These are phyloP conservation scores for Pilasporangium apinafurcum DNA, from an alignment of 352 stramenopile species.

Conservation along the genomic window DNA sequence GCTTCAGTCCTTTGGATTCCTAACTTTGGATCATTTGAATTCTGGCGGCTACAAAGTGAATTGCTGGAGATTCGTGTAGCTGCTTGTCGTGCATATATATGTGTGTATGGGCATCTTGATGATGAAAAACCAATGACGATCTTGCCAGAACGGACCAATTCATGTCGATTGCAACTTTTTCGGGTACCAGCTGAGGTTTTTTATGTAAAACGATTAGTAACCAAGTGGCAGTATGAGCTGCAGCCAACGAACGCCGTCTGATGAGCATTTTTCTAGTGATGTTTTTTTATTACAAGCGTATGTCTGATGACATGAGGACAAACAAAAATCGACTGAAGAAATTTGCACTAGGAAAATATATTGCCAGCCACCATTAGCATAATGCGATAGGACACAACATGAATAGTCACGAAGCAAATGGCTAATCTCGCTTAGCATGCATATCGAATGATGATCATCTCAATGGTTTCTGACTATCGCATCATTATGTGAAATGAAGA, in stretches of 20 bases:
- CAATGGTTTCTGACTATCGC: conserved; percentile 44
- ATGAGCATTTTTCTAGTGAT: conserved; percentile 73
- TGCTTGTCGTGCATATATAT: neutral
- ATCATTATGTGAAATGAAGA: conserved; percentile 58
- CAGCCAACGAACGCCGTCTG: too few species aligned
- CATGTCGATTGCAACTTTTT: conserved; percentile 89
- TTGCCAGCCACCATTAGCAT: neutral
- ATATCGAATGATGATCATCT: conserved; percentile 69
- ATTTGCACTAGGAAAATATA: conserved; percentile 1
- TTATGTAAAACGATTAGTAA: neutral
- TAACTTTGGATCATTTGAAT: neutral
- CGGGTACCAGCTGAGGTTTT: conserved; percentile 85
- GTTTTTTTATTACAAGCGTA: conserved; percentile 81
- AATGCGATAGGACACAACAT: neutral
- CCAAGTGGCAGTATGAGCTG: too few species aligned
- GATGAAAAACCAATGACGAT: conserved; percentile 65
- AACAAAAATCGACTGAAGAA: conserved; percentile 39
- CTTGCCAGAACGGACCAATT: conserved; percentile 81
- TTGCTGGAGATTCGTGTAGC: neutral
- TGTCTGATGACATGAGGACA: conserved; percentile 83
- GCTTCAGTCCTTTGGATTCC: neutral
- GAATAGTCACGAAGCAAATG: too few species aligned
- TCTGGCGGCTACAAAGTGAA: neutral
- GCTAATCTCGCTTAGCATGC: too few species aligned
- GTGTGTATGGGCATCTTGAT: neutral